phyloP scores from a whole-genome alignment of 2,329 filamentous ascomycete species.

The Didymella sp. region DNA sequence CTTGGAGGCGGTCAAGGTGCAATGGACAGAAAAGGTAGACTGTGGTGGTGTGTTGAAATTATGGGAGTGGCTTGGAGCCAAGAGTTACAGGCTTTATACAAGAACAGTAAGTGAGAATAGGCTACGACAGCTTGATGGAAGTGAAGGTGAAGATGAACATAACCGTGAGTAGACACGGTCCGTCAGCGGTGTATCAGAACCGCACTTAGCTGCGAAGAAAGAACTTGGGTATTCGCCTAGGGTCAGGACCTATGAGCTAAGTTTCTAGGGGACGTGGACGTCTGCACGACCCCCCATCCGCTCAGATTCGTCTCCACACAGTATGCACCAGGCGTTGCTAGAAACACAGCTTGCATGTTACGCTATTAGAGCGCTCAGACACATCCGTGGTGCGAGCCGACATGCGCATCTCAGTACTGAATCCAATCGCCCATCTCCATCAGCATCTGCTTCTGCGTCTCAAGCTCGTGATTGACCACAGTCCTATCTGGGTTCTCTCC shows the following conservation, averaged over 20 bases:
- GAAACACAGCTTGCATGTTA: neutral
- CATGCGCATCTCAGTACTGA: conserved; percentile 6
- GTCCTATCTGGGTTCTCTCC: conserved; percentile 28
- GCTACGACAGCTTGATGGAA: neutral
- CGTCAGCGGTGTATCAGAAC: neutral
- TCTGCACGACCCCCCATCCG: neutral
- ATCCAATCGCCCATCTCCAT: conserved; percentile 42
- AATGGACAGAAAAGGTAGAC: neutral
- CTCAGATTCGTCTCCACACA: neutral
- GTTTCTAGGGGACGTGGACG: neutral
- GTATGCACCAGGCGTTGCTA: neutral
- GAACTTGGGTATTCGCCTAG: neutral
- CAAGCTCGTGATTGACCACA: conserved; percentile 34
- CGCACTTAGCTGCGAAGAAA: neutral
- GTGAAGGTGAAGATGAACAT: neutral
- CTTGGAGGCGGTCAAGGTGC: no score
- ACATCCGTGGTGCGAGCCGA: neutral
- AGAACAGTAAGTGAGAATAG: conserved; percentile 15
- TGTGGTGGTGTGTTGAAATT: neutral
- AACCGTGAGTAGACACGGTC: neutral
- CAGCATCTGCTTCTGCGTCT: conserved; percentile 37
- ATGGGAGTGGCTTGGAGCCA: neutral
- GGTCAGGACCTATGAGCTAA: neutral
- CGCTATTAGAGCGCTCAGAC: neutral
- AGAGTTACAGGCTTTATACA: neutral